Evolutionary conservation across 2,329 filamentous ascomycete genomes (phyloP).

Genomic region (Paracoccidioides lutzii): DNA sequence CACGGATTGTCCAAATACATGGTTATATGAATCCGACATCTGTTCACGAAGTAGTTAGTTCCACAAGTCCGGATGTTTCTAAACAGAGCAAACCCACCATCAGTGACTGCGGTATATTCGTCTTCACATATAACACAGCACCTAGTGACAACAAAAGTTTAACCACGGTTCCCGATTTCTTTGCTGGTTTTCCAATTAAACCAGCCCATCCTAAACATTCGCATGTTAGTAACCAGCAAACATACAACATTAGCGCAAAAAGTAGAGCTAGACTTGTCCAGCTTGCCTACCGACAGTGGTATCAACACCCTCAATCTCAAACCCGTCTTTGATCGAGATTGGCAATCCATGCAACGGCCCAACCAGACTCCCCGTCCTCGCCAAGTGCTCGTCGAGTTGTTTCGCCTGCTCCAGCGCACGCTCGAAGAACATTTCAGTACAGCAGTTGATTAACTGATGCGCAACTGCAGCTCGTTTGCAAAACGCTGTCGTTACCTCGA

Average conservation of each 20-base stretch:
- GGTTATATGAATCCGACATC: slow-evolving; percentile 4
- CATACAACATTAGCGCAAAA: background rate
- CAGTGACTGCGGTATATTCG: slow-evolving; percentile 49
- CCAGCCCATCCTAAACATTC: slow-evolving; percentile 1
- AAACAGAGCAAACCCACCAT: slow-evolving; percentile 53
- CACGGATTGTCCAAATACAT: slow-evolving; percentile 41
- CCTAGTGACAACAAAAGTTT: slow-evolving; percentile 19
- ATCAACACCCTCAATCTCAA: slow-evolving; percentile 1
- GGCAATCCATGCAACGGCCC: slow-evolving; percentile 19
- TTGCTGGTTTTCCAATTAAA: slow-evolving; percentile 1
- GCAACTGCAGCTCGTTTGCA: slow-evolving; percentile 17
- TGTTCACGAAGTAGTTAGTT: background rate
- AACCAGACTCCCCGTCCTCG: slow-evolving; percentile 10
- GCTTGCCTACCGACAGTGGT: background rate
- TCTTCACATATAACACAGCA: slow-evolving; percentile 46
- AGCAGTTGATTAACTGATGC: slow-evolving; percentile 16
- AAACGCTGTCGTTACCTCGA: slow-evolving; percentile 16
- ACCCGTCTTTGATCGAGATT: slow-evolving; percentile 17
- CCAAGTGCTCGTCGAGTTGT: slow-evolving; percentile 12
- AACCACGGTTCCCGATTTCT: background rate
- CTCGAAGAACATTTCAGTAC: slow-evolving; percentile 16
- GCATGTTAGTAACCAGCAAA: background rate
- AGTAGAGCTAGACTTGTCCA: too few species aligned
- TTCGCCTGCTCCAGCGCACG: slow-evolving; percentile 12
- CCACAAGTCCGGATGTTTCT: slow-evolving; percentile 42